phyloP scores from a whole-genome alignment of 768 basidiomycete species.

The Xerocomellus amylosporus region DNA sequence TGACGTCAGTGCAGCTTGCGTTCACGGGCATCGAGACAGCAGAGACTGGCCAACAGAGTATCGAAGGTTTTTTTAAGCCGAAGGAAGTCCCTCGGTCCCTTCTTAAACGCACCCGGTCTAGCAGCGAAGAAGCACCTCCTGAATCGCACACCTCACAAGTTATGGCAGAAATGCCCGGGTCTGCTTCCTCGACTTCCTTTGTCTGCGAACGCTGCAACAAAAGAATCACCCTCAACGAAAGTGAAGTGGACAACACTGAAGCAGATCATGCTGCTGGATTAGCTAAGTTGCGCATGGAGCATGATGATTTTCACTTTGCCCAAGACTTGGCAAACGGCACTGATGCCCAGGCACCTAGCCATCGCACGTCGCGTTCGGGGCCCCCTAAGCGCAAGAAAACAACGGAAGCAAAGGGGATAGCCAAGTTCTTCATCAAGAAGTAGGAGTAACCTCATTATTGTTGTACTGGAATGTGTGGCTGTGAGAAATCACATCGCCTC shows the following conservation, averaged over 20 bases:
- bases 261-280: constrained; percentile 36
- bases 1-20: constrained; percentile 68
- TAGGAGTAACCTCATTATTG: constrained; percentile 7
- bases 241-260: constrained; percentile 16
- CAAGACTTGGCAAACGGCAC: constrained; percentile 60
- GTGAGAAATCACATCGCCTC: background rate
- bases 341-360: constrained; percentile 7
- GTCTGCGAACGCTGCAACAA: constrained; percentile 59
- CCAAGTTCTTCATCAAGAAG: constrained; percentile 45
- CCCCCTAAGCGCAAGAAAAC: constrained; percentile 33
- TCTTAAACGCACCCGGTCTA: constrained; percentile 41
- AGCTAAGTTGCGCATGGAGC: constrained; percentile 57
- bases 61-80: constrained; percentile 78
- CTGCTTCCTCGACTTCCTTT: constrained; percentile 37
- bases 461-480: background rate
- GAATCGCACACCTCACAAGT: background rate
- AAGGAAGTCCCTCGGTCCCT: constrained; percentile 23
- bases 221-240: constrained; percentile 37
- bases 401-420: constrained; percentile 39
- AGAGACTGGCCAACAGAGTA: constrained; percentile 79
- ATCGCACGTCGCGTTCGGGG: constrained; percentile 12
- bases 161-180: background rate
- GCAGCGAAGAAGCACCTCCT: constrained; percentile 11
- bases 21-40: constrained; percentile 76
- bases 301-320: constrained; percentile 89